phyloP scores from a whole-genome alignment of 2,329 filamentous ascomycete species.

The Lasiodiplodia sp. region DNA sequence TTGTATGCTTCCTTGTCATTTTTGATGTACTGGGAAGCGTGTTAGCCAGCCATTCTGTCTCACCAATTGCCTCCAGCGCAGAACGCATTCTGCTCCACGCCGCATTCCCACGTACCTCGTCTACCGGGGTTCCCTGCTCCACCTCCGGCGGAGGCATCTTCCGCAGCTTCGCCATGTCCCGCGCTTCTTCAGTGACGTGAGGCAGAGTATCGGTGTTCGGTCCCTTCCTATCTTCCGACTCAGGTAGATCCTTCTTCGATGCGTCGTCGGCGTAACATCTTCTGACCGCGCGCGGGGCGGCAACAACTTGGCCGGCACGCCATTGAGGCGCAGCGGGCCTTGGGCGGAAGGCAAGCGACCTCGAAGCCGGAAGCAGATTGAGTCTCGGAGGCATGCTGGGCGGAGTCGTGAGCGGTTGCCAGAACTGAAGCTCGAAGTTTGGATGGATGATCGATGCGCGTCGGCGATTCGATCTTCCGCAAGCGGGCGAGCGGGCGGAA shows the following conservation, averaged over 20 bases:
- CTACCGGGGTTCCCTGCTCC: constrained; percentile 68
- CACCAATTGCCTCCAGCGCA: constrained; percentile 25
- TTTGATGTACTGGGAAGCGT: constrained; percentile 62
- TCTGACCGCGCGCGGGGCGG: constrained; percentile 4
- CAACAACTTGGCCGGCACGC: constrained; percentile 35
- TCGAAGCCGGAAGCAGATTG: constrained; percentile 40
- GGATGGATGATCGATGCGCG: constrained; percentile 10
- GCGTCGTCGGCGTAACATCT: constrained; percentile 36
- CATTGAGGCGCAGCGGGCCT: constrained; percentile 40
- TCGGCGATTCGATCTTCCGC: constrained; percentile 24
- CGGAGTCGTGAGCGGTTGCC: not conserved
- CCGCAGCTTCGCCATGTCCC: constrained; percentile 64
- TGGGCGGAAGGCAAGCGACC: constrained; percentile 44
- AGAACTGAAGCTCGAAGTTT: constrained; percentile 4
- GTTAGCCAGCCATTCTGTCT: constrained; percentile 29
- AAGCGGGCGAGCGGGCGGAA: not conserved
- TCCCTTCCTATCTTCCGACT: constrained; percentile 40
- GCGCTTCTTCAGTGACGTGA: constrained; percentile 71
- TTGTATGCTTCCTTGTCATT: constrained; percentile 68
- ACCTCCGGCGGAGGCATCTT: constrained; percentile 67
- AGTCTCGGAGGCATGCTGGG: constrained; percentile 48
- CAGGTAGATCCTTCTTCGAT: constrained; percentile 42
- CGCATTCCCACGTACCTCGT: constrained; percentile 60
- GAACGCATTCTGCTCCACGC: constrained; percentile 2
- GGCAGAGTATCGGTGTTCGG: constrained; percentile 53